phyloP scores from a whole-genome alignment of 1,139 yeast species.

The Hemisphaericaspora xylofermentans region DNA sequence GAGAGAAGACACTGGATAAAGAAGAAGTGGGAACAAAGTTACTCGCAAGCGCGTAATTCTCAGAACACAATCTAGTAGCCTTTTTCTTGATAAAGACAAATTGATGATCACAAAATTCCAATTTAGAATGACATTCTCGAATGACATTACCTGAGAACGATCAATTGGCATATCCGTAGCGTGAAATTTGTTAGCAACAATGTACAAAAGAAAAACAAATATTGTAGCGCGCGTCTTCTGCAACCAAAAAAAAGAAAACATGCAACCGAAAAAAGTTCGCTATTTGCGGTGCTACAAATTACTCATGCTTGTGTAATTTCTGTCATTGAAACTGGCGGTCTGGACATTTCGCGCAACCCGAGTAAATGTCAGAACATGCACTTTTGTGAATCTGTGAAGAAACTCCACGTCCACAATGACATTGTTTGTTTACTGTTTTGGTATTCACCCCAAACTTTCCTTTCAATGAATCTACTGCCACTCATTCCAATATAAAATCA shows the following conservation, averaged over 20 bases:
- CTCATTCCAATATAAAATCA: constrained; percentile 3
- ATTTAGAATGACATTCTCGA: neutral
- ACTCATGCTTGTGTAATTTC: constrained; percentile 4
- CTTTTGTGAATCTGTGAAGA: neutral
- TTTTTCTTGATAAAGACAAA: neutral
- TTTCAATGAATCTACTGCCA: neutral
- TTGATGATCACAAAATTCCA: neutral
- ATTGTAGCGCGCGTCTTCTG: neutral
- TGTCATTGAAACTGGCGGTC: neutral
- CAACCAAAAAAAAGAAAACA: too few species aligned
- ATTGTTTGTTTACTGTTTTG: constrained; percentile 3
- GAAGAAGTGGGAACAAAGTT: neutral
- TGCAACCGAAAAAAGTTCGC: constrained; percentile 1
- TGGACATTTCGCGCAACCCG: neutral
- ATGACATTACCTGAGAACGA: neutral
- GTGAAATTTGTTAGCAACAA: neutral
- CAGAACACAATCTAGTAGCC: neutral
- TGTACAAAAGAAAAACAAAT: neutral
- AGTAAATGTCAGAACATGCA: constrained; percentile 1
- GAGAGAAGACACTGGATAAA: neutral
- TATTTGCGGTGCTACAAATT: constrained; percentile 1
- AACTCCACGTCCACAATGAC: neutral
- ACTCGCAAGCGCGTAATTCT: neutral
- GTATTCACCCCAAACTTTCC: neutral
- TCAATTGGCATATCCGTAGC: neutral